Evolutionary conservation across 2,329 filamentous ascomycete species (phyloP), one percentile per base, ranked within the genome.

Genomic region (Penicillium aurantiogriseum): DNA sequence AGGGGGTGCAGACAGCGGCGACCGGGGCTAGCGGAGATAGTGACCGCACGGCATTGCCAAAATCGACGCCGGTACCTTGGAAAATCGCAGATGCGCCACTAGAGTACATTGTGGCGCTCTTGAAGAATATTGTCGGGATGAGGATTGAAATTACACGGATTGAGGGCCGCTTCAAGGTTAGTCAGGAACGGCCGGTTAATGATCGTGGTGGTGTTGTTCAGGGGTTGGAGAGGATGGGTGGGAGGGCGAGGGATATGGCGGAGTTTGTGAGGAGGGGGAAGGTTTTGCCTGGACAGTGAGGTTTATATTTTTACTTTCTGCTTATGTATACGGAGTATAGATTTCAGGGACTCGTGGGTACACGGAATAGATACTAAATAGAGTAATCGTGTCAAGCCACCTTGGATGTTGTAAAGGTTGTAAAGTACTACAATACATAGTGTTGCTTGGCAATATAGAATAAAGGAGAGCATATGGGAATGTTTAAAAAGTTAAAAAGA

Each of bases 111-210:
- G 57, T 52, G n/a, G 42, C 47, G 0, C 23, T 67, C 23, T 51
- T 61, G 59, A 62, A 59, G 58, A 60, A 61, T 45, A 63, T 66
- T 42, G 59, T 66, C 3, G 62, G 65, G 4, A 60, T 65, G 42
- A 15, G 10, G 19, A 42, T 67, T 39, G 56, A 62, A 33, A 64
- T 67, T 43, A 62, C 56, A 15, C 52, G 59, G 6, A 59, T 66
- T 19, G 56, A 66, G 43, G 62, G 64, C 9, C 47, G 58, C 19
- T 66, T 66, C 50, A 66, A 67, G 47, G 57, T 65, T 43, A 63
- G 63, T 51, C 64, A 67, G 55, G 64, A 67, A 49, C 49, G 54
- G 13, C 51, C 47, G 11, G 49, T 43, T 8, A 35, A 25, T 13
- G 62, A 66, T 59, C 62, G 64, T 9, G 46, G 25, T 2, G 64